Evolutionary conservation across 1,139 yeast genomes (phyloP), one percentile per base, ranked within the genome.

Genomic region (Saccharomyces hybrid): DNA sequence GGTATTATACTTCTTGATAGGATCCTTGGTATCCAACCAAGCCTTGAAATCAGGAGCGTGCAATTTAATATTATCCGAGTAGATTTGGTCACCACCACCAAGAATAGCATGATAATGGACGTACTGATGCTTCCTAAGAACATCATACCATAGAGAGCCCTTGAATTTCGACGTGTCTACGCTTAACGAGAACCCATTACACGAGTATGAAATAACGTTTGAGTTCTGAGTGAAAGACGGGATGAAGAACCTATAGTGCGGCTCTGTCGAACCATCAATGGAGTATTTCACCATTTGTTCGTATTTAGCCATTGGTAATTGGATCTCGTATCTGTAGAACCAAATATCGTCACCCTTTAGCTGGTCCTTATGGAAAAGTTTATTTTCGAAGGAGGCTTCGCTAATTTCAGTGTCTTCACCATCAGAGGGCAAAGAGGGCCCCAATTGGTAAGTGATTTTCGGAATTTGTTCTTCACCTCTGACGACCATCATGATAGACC

Each of bases 31-130:
- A 34, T 73, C 67, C 48, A 82, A 70, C 97, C 97, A 91, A 47
- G 80, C 70, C 57, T 78, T 72, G 61, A 86, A 78, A 38, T 76
- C 74, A 50, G 76, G 65, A 5, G 86, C 81, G 47, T 82, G 76
- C 41, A 79, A 64, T 67, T 85, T 87, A 61, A 93, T 82, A 2
- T 90, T 78, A 70, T 93, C 98, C 55, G 91, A 83, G 70, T 93
- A 93, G 53, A 93, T 79, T 72, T 93, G 99, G 70, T 93, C 99
- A 38, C 99, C 23, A 20, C 98, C 98, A 25, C 98, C 98, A 47
- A 91, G 75, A 96, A 91, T 90, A 4, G 89, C 97, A 68, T 93
- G 97, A 72, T 88, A 89, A 50, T 85, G 91, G 46, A 75, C 70
- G 49, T 76, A 70, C 14, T 65, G 56, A 67, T 90, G 96, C 60